phyloP scores from a whole-genome alignment of 495 filamentous ascomycete species.

The Penicillium paradoxum region DNA sequence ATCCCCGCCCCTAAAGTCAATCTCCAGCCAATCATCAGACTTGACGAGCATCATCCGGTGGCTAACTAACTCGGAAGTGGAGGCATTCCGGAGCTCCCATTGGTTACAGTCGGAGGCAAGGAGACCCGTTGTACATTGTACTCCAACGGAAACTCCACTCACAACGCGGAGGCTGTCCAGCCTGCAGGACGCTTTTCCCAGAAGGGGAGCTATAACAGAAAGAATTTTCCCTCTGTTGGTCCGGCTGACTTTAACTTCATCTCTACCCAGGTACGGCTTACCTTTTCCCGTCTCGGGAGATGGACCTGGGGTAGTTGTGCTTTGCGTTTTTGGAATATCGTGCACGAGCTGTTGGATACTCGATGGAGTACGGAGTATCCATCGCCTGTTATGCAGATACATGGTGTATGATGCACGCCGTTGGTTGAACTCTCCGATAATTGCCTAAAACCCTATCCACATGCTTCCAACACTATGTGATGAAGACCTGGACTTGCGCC shows the following conservation, averaged over 20 bases:
- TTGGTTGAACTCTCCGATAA: neutral
- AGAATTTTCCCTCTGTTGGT: conserved; percentile 12
- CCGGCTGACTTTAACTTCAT: neutral
- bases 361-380: neutral
- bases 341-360: neutral
- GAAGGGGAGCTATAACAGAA: conserved; percentile 40
- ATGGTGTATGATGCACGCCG: neutral
- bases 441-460: neutral
- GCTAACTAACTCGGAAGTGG: conserved; percentile 16
- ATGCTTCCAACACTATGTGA: neutral
- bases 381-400: too few relatives aligned
- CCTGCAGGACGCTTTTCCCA: conserved; percentile 22
- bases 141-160: conserved; percentile 15
- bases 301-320: neutral
- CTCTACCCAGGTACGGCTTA: neutral
- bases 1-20: conserved; percentile 12
- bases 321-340: neutral
- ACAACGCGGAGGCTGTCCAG: conserved; percentile 5
- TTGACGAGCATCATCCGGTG: conserved; percentile 5
- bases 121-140: conserved; percentile 2
- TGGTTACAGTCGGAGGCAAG: conserved; percentile 12
- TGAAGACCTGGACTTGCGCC: neutral
- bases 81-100: conserved; percentile 1
- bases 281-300: neutral
- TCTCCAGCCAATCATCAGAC: conserved; percentile 13